Evolutionary conservation across 306 rosid genomes (phyloP), one percentile per base, ranked within the genome.

Genomic region (Vicia villosa): DNA sequence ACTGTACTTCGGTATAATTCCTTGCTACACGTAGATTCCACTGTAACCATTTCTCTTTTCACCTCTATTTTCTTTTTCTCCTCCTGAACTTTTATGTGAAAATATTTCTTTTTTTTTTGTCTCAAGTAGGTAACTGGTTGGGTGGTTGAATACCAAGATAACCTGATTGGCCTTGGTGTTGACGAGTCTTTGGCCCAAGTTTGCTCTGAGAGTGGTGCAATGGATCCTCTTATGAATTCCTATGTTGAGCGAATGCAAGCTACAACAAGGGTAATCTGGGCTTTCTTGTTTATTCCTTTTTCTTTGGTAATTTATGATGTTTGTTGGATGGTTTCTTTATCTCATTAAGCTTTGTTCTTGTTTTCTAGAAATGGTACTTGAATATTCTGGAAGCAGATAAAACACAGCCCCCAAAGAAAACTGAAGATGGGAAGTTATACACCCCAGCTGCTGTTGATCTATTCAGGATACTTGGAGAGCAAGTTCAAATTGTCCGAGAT

Each of bases 221-320:
- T 94, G 99, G 99, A 94, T 79, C 97, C 99, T 67, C 89, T 94
- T 26, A 88, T 94, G 99, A 91, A 94, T 67, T 85, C 99, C 1
- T 94, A 94, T 79, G 96, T 91, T 38, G 99, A 94, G 80, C 82
- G 99, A 86, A 91, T 94, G 99, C 97, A 94, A 82, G 99, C 97
- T 59, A 94, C 96, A 22, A 91, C 97, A 70, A 88, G 86, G 89
- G 99, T 94, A 88, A 69, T 52, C 58, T 42, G 67, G 58, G 40
- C 72, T 69, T 50, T 64, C 74, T 28, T 49, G 20, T 51, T 60
- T 46, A 21, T 38, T 51, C 16, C 32, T 75, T 36, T 64, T 54
- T 13, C 57, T 75, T 72, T 76, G 55, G 34, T 36, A 51, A 42
- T 74, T 65, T 72, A 13, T 78, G 69, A 34, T 71, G 41, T 68